Base-by-base conservation (phyloP, 495 filamentous ascomycete species). In the Xylaria longipes region DNA sequence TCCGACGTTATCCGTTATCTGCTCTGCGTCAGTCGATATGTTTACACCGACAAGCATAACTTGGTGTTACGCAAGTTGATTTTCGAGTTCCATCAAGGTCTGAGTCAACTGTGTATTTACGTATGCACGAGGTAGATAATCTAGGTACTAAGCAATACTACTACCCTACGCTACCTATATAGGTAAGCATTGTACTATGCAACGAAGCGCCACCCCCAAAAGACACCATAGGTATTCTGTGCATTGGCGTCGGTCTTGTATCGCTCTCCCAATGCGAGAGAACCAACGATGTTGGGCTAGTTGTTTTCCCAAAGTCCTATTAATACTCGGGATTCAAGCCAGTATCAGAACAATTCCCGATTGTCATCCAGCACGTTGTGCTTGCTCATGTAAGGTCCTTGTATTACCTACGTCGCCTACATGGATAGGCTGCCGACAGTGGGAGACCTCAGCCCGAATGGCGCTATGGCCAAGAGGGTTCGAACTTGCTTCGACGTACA, bases 121-220 rank as follows among this genome's bases (percentile, higher is more conserved):
- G 25, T 25, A 25, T 50, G 6, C 5, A 46, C 35, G 35, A 37
- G 35, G 45, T 43, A 7, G 8, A 1, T 50, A 50, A 50, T 50
- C 45, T 50, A 25, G n/a, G n/a, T n/a, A n/a, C n/a, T 4, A n/a
- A 12, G 27, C 27, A 12, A 56, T 56, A 56, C 27, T 56, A 14
- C 52, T 56, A 56, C 52, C 27, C 52, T 56, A 37, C 57, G 5
- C 54, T 60, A 17, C 57, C 8, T 25, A 52, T 27, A 52, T 27
- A 8, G 22, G 22, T 27, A 27, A 9, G 6, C n/a, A 35, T n/a
- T 37, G 17, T 12, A n/a, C n/a, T n/a, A n/a, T n/a, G n/a, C n/a
- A 31, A 60, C 27, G 33, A 60, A 60, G 57, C 57, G 57, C 57
- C 57, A 60, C 57, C 57, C 31, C 57, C 31, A 60, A 60, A 60